A percentile compares a stretch with the other conserved stretches of the same genome.
These are phyloP conservation scores for Lecanicillium sp. DNA, from an alignment of 2,329 filamentous ascomycete genomes.

Conservation along the genomic window DNA sequence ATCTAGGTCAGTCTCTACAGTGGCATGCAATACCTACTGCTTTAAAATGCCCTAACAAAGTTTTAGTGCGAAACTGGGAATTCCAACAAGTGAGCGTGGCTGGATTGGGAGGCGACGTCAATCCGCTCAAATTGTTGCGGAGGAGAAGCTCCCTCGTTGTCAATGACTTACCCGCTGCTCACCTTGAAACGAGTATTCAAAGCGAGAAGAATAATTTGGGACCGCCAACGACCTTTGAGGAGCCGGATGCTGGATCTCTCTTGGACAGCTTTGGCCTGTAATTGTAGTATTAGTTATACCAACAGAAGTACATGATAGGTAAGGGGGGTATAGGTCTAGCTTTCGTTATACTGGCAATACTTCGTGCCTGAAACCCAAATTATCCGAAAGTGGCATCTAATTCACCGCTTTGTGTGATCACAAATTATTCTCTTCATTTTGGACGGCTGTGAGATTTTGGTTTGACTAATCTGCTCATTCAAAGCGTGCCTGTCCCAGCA, in stretches of 20 bases:
- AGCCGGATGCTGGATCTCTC: slow-evolving; percentile 83
- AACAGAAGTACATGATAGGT: too few relatives aligned
- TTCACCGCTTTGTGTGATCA: too few relatives aligned
- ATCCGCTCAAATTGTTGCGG: slow-evolving; percentile 60
- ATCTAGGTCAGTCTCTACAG: slow-evolving; percentile 62
- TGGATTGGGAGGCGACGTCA: slow-evolving; percentile 39
- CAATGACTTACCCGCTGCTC: slow-evolving; percentile 54
- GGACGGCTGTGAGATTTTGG: too few relatives aligned
- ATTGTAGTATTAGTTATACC: slow-evolving; percentile 4
- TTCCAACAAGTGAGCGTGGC: slow-evolving; percentile 49
- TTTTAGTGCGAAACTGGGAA: slow-evolving; percentile 67
- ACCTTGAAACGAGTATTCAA: slow-evolving; percentile 33
- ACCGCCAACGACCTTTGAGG: slow-evolving; percentile 72
- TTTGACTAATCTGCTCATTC: too few relatives aligned
- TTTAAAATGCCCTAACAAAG: slow-evolving; percentile 11
- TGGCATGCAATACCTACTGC: too few relatives aligned
- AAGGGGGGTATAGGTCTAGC: too few relatives aligned
- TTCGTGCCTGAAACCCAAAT: too few relatives aligned
- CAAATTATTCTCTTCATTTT: too few relatives aligned
- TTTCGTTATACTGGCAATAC: too few relatives aligned
- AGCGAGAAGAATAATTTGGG: slow-evolving; percentile 34
- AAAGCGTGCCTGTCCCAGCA: too few relatives aligned
- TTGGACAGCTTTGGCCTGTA: slow-evolving; percentile 91
- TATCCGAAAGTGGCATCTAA: too few relatives aligned
- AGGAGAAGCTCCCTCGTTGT: slow-evolving; percentile 72